A percentile compares a stretch with the other conserved stretches of the same genome.
Conservation (phyloP, 192 early-diverging fungal genomes). For the Glomus cerebriforme region DNA sequence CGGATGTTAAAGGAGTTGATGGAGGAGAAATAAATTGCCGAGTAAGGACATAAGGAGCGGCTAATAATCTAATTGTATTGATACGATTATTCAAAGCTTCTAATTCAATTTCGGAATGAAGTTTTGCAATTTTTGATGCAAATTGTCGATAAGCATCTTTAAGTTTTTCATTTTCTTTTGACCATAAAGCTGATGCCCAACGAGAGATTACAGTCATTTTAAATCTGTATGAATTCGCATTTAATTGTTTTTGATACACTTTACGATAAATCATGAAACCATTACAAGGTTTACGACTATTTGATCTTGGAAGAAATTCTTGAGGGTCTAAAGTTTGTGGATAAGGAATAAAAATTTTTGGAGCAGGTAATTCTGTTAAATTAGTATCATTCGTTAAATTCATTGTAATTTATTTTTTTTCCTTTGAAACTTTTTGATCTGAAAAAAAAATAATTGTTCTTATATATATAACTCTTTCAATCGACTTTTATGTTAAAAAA, state of each 20-base stretch:
- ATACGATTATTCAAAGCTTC: not conserved
- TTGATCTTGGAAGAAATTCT: not conserved
- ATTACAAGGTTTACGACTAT: slow-evolving; percentile 8
- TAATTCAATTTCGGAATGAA: not conserved
- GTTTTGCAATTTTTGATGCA: not conserved
- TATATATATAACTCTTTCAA: too few relatives aligned
- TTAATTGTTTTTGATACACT: not conserved
- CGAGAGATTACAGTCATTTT: not conserved
- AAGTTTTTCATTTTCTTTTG: not conserved
- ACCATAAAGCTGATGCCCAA: not conserved
- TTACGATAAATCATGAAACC: slow-evolving; percentile 10
- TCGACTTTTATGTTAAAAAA: too few relatives aligned
- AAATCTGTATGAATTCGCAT: not conserved
- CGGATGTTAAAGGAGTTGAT: not conserved
- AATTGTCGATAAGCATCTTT: slow-evolving; percentile 13
- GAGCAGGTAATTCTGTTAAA: not conserved
- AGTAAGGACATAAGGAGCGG: not conserved
- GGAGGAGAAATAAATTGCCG: not conserved
- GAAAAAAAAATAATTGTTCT: too few relatives aligned
- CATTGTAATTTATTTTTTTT: not conserved
- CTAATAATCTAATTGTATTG: not conserved
- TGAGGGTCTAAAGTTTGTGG: not conserved
- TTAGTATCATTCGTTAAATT: not conserved
- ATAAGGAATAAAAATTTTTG: not conserved
- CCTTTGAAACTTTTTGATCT: too few relatives aligned